These are phyloP conservation scores for Starmerella sp. DNA, from an alignment of 805 yeast genomes.

Conservation along the genomic window DNA sequence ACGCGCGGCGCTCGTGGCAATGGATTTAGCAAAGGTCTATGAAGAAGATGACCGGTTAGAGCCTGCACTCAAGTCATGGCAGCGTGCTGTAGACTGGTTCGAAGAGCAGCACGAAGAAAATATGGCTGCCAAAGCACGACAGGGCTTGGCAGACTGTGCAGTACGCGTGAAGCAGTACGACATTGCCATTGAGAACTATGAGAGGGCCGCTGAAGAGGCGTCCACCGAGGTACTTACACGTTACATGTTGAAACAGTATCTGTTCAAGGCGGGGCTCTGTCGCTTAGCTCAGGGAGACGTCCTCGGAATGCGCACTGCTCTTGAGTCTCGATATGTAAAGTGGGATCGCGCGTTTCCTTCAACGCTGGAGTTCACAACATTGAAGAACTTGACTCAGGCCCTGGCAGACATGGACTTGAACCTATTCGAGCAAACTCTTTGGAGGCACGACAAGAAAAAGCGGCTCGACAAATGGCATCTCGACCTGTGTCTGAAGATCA, in stretches of 20 bases:
- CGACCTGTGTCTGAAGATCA: slow-evolving; percentile 14
- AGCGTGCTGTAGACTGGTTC: slow-evolving; percentile 11
- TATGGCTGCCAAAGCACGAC: slow-evolving; percentile 14
- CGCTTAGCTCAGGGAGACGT: slow-evolving; percentile 14
- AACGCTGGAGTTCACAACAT: slow-evolving; percentile 12
- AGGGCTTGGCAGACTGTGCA: slow-evolving; percentile 15
- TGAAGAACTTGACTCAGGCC: slow-evolving; percentile 14
- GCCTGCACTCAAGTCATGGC: slow-evolving; percentile 12
- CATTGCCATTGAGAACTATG: slow-evolving; percentile 14
- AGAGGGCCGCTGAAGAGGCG: slow-evolving; percentile 11
- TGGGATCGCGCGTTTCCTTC: slow-evolving; percentile 16
- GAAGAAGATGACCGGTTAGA: slow-evolving; percentile 5
- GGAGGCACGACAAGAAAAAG: slow-evolving; percentile 15
- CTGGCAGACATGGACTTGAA: slow-evolving; percentile 11
- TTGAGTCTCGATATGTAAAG: background rate
- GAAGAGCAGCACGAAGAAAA: slow-evolving; percentile 8
- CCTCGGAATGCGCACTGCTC: slow-evolving; percentile 8
- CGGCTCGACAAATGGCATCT: slow-evolving; percentile 19
- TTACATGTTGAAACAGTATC: slow-evolving; percentile 12
- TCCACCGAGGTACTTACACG: slow-evolving; percentile 3
- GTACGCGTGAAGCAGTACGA: slow-evolving; percentile 9
- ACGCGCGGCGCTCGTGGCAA: slow-evolving; percentile 16
- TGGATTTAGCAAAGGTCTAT: slow-evolving; percentile 17
- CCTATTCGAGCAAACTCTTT: slow-evolving; percentile 20
- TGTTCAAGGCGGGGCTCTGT: slow-evolving; percentile 17